Evolutionary conservation across 352 stramenopile genomes (phyloP).

Genomic region (Phytophthora fragariae): DNA sequence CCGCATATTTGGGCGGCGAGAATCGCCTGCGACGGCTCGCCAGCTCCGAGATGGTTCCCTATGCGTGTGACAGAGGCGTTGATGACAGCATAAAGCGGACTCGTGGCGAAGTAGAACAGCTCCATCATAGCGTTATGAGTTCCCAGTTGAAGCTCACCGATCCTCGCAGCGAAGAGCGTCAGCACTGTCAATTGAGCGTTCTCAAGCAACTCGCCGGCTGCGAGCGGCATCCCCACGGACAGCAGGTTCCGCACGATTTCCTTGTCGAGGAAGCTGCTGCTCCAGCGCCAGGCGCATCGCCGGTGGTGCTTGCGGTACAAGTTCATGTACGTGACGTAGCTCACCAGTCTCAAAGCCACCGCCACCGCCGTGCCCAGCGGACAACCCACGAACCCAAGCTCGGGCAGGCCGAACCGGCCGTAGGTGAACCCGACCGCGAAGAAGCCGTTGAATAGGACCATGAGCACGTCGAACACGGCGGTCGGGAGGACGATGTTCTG

Average conservation of each 20-base stretch:
- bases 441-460: slow-evolving; percentile 65
- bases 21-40: slow-evolving; percentile 46
- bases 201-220: slow-evolving; percentile 70
- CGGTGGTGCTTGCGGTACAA: slow-evolving; percentile 51
- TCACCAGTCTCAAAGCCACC: slow-evolving; percentile 53
- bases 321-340: slow-evolving; percentile 77
- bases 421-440: slow-evolving; percentile 72
- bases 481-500: slow-evolving; percentile 83
- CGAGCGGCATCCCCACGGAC: slow-evolving; percentile 60
- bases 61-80: slow-evolving; percentile 73
- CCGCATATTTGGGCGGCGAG: slow-evolving; percentile 61
- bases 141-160: slow-evolving; percentile 77
- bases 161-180: slow-evolving; percentile 72
- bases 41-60: slow-evolving; percentile 67
- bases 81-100: slow-evolving; percentile 78
- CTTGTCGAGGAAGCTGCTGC: slow-evolving; percentile 50
- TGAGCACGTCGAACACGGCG: slow-evolving; percentile 60
- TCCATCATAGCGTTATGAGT: slow-evolving; percentile 89
- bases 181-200: slow-evolving; percentile 82
- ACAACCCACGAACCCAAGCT: slow-evolving; percentile 78
- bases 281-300: slow-evolving; percentile 57
- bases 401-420: slow-evolving; percentile 57
- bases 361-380: slow-evolving; percentile 72
- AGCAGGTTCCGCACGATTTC: slow-evolving; percentile 56
- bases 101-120: slow-evolving; percentile 83